Percentiles rank a stretch among this genome's conserved stretches.
These are phyloP conservation scores for Geranomyces michiganensis DNA, from an alignment of 192 early-diverging fungal genomes.

Conservation along the genomic window DNA sequence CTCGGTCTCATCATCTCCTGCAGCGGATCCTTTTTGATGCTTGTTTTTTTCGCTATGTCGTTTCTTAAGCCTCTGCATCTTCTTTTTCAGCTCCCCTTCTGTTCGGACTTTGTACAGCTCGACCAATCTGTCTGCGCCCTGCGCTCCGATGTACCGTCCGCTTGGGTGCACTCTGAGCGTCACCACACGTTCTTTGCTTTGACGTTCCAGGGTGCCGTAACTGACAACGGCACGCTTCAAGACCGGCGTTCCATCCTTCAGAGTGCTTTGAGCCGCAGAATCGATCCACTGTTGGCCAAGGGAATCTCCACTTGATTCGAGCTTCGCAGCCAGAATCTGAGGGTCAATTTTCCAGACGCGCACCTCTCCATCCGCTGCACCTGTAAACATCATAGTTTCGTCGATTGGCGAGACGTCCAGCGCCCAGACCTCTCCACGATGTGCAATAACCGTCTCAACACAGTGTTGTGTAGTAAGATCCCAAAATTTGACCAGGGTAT, in stretches of 20 bases:
- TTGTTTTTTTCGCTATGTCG: slow-evolving; percentile 68
- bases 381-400: slow-evolving; percentile 74
- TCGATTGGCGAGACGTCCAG: slow-evolving; percentile 68
- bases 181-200: slow-evolving; percentile 78
- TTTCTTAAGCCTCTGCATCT: slow-evolving; percentile 76
- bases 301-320: slow-evolving; percentile 46
- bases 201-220: slow-evolving; percentile 77
- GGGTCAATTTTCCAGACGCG: slow-evolving; percentile 87
- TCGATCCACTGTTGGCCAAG: slow-evolving; percentile 39
- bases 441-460: slow-evolving; percentile 89
- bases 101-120: slow-evolving; percentile 83
- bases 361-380: slow-evolving; percentile 80
- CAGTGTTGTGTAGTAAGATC: slow-evolving; percentile 93
- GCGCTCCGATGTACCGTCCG: slow-evolving; percentile 74
- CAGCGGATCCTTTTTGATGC: slow-evolving; percentile 5
- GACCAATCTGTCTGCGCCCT: slow-evolving; percentile 74
- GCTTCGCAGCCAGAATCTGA: slow-evolving; percentile 56
- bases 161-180: slow-evolving; percentile 81
- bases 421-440: slow-evolving; percentile 94
- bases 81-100: slow-evolving; percentile 82
- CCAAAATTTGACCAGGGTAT: slow-evolving; percentile 96
- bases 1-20: slow-evolving; percentile 42
- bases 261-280: slow-evolving; percentile 20
- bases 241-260: slow-evolving; percentile 34
- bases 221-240: slow-evolving; percentile 70